These are phyloP conservation scores for Chaetoceros muelleri DNA, from an alignment of 108 stramenopile genomes.

Conservation along the genomic window DNA sequence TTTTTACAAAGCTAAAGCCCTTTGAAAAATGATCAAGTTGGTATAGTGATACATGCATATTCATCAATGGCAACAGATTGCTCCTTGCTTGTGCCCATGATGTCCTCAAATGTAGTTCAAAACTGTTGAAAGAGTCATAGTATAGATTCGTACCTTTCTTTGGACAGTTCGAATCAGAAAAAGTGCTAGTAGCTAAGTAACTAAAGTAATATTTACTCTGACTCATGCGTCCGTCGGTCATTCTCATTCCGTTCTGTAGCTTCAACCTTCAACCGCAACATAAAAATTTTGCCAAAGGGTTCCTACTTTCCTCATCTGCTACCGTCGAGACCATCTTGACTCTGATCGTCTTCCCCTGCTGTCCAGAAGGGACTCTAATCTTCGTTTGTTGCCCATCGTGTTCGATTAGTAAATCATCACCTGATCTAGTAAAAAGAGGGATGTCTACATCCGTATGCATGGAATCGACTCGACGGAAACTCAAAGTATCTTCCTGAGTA, in stretches of 20 bases:
- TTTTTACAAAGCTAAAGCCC: too few species aligned
- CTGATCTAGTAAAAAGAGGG: neutral
- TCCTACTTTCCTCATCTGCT: too few species aligned
- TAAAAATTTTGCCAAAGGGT: neutral
- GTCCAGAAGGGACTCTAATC: neutral
- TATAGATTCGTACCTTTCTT: too few species aligned
- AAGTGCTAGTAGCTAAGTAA: too few species aligned
- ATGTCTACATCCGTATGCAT: neutral
- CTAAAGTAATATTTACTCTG: too few species aligned
- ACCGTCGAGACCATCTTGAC: neutral
- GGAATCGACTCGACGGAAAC: neutral
- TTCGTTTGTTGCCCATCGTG: neutral
- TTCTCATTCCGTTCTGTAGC: neutral
- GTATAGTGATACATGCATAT: too few species aligned
- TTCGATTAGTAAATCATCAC: neutral
- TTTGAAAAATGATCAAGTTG: too few species aligned
- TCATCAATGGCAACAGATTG: too few species aligned
- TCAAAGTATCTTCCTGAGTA: neutral
- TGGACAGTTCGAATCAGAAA: too few species aligned
- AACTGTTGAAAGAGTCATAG: too few species aligned
- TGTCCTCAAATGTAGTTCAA: too few species aligned
- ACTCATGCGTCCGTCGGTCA: neutral
- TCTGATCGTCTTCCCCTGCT: neutral
- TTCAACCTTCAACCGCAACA: neutral
- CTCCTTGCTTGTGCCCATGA: too few species aligned